phyloP scores from a whole-genome alignment of 768 basidiomycete genomes.

The Pholiota microspora region DNA sequence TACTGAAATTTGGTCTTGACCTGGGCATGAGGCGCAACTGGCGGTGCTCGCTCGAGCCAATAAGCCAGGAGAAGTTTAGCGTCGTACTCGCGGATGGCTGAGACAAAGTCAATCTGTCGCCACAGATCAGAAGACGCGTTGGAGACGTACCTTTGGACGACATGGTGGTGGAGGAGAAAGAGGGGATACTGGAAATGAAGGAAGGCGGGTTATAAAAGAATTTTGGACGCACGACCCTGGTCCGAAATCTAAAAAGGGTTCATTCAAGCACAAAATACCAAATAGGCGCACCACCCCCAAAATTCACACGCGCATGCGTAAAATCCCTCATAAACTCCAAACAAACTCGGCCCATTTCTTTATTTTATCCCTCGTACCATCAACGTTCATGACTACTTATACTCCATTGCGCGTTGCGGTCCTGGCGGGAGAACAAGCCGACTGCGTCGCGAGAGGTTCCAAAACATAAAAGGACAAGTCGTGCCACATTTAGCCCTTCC shows the following conservation, averaged over 20 bases:
- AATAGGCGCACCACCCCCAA: conserved; percentile 23
- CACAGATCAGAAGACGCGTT: conserved; percentile 1
- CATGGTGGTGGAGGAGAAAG: conserved; percentile 31
- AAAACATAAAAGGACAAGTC: not conserved
- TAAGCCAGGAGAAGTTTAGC: conserved; percentile 97
- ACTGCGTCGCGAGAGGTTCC: not conserved
- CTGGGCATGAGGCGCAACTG: conserved; percentile 61
- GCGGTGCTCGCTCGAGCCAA: conserved; percentile 91
- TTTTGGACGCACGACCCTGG: conserved; percentile 23
- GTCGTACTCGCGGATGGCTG: conserved; percentile 93
- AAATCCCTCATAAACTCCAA: not conserved
- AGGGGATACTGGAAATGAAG: not conserved
- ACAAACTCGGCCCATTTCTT: conserved; percentile 19
- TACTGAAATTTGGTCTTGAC: conserved; percentile 60
- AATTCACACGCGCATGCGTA: conserved; percentile 31
- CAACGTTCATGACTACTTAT: not conserved
- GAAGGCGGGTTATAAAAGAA: conserved; percentile 21
- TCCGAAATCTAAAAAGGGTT: conserved; percentile 20
- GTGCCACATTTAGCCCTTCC: not conserved
- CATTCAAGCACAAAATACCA: conserved; percentile 14
- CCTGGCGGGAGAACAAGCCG: not conserved
- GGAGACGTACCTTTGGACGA: conserved; percentile 40
- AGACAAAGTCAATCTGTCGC: conserved; percentile 4
- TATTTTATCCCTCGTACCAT: conserved; percentile 10
- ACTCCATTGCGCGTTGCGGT: not conserved